Percentiles rank a stretch among this genome's conserved stretches.
Conservation (phyloP, 192 early-diverging fungal species). For the Entophlyctis luteolus region DNA sequence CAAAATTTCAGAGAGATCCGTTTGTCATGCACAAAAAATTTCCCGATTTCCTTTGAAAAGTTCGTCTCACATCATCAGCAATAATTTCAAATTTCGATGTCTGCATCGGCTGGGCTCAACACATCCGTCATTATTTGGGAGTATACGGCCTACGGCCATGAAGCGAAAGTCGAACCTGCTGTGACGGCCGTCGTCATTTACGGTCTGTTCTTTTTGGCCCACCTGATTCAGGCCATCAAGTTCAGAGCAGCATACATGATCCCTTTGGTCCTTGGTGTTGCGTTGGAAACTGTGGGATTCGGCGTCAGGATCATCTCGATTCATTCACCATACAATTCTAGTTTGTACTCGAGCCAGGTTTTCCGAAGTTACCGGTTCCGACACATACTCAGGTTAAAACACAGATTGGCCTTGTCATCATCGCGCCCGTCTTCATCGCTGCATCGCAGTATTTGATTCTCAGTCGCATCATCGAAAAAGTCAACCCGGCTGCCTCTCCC, state of each 20-base stretch:
- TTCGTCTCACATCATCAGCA: too few species aligned
- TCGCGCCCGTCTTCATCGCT: slow-evolving; percentile 28
- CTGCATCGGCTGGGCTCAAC: too few species aligned
- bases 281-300: background rate
- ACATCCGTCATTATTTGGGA: too few species aligned
- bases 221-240: background rate
- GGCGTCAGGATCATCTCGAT: background rate
- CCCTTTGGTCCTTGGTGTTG: background rate
- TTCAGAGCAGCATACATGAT: slow-evolving; percentile 6
- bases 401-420: slow-evolving; percentile 14
- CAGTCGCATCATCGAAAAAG: background rate
- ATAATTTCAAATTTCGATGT: too few species aligned
- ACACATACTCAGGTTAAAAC: background rate
- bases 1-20: too few species aligned
- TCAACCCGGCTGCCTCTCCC: slow-evolving; percentile 7
- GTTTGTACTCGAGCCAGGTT: slow-evolving; percentile 2
- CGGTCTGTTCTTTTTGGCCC: background rate
- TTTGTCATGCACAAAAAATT: too few species aligned
- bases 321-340: background rate
- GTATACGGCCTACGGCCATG: too few species aligned
- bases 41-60: too few species aligned
- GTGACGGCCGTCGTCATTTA: background rate
- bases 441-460: slow-evolving; percentile 21
- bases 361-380: too few species aligned
- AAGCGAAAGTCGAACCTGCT: too few species aligned